Evolutionary conservation across 2,329 filamentous ascomycete genomes (phyloP), one percentile per base, ranked within the genome.

Genomic region (Calonectria crousiana): DNA sequence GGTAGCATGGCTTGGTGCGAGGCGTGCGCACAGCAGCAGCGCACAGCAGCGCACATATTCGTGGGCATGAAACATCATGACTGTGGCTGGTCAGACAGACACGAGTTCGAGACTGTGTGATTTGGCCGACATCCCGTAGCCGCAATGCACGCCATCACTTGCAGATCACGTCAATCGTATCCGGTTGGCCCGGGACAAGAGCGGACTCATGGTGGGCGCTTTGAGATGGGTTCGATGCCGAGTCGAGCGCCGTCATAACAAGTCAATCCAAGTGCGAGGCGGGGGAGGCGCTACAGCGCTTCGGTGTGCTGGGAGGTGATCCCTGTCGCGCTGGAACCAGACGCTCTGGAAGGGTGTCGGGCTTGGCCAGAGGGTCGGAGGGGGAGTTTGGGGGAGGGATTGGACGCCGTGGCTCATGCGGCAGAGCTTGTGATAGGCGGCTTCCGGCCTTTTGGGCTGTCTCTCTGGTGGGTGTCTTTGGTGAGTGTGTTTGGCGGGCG

Each of bases 401-500:
- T 26, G 32, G 56, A 69, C 73, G 73, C 78, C 75, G 72, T 74
- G 75, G 75, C 56, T 71, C 71, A 69, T 71, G 71, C 69, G 49
- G 32, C 60, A 60, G 53, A 56, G 72, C 67, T 58, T 60, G 49
- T 80, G 77, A 81, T 81, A 79, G 78, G 74, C 28, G 66, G 71
- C 41, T 16, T 47, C 44, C 30, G 38, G 65, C 53, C 20, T 62
- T 47, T 28, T 47, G 64, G 53, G 44, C 47, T 68, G 66, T 67
- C 62, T 67, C 62, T 60, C 41, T 71, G 69, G 60, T 47, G 44
- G 20, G 28, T 60, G 67, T 13, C 47, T 47, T 53, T 49, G 44
- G 67, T 60, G 69, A 30, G 38, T 58, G 67, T 70, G 38, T 67
- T 34, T 72, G 70, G 60, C 67, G 68, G 72, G 60, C n/a, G 72